These are phyloP conservation scores for Debaryomyces castellii DNA, from an alignment of 805 yeast species.

Conservation along the genomic window DNA sequence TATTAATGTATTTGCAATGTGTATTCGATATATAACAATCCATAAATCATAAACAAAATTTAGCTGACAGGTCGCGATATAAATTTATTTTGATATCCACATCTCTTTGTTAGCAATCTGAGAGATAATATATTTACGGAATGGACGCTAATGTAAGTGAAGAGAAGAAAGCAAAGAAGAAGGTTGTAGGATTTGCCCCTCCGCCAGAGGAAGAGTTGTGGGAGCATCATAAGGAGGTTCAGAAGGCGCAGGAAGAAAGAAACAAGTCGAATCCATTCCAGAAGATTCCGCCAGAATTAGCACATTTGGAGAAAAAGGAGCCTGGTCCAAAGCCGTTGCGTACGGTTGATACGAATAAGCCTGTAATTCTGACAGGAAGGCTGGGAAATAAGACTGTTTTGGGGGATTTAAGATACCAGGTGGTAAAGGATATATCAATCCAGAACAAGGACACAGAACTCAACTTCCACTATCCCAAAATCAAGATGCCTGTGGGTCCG, in stretches of 20 bases:
- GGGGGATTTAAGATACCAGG: constrained; percentile 51
- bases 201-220: constrained; percentile 34
- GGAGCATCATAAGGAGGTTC: constrained; percentile 32
- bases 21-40: background rate
- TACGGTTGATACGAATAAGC: background rate
- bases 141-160: background rate
- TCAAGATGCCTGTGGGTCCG: constrained; percentile 47
- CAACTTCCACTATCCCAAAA: constrained; percentile 52
- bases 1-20: background rate
- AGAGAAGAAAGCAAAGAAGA: constrained; percentile 10
- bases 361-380: background rate
- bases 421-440: constrained; percentile 49
- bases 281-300: constrained; percentile 40
- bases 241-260: constrained; percentile 24
- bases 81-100: background rate
- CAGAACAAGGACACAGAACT: constrained; percentile 44
- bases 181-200: constrained; percentile 40
- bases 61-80: background rate
- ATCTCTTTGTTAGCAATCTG: background rate
- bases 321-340: constrained; percentile 28
- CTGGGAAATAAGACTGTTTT: constrained; percentile 13
- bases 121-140: background rate
- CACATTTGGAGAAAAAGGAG: constrained; percentile 29
- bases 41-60: background rate
- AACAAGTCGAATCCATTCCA: constrained; percentile 34